These are phyloP conservation scores for Fusarium haematococcum DNA, from an alignment of 2,329 filamentous ascomycete genomes.

Conservation along the genomic window DNA sequence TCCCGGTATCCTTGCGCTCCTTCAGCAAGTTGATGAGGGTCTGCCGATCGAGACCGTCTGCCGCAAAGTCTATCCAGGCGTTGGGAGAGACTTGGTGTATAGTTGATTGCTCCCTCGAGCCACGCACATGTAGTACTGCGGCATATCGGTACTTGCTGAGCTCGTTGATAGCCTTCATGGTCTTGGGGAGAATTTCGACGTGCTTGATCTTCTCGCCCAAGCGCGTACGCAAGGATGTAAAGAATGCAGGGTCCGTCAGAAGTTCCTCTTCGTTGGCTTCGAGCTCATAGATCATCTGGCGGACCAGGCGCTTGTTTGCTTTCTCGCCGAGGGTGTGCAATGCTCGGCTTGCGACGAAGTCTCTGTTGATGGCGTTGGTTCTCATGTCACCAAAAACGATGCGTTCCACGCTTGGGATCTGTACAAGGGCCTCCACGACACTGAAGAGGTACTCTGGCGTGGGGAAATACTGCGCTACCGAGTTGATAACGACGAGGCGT, in stretches of 20 bases:
- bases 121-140: slow-evolving; percentile 32
- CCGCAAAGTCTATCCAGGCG: slow-evolving; percentile 37
- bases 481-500: slow-evolving; percentile 10
- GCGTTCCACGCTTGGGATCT: neutral
- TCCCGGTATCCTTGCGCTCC: neutral
- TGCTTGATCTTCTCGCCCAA: slow-evolving; percentile 33
- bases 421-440: neutral
- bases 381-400: slow-evolving; percentile 37
- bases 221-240: slow-evolving; percentile 26
- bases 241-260: slow-evolving; percentile 42
- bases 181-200: slow-evolving; percentile 45
- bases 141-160: slow-evolving; percentile 43
- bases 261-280: slow-evolving; percentile 33
- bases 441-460: slow-evolving; percentile 8
- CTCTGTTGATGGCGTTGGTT: slow-evolving; percentile 23
- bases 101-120: neutral
- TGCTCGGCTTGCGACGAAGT: slow-evolving; percentile 29
- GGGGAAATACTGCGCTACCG: slow-evolving; percentile 7
- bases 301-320: slow-evolving; percentile 13
- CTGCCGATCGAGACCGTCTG: slow-evolving; percentile 8
- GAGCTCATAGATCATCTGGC: slow-evolving; percentile 29
- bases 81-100: too few relatives aligned
- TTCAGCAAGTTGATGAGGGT: slow-evolving; percentile 22
- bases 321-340: slow-evolving; percentile 10
- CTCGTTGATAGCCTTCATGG: slow-evolving; percentile 43